A percentile compares a stretch with the other conserved stretches of the same genome.
Evolutionary conservation across 2,329 filamentous ascomycete species (phyloP).

Genomic region (Didymella pomorum): DNA sequence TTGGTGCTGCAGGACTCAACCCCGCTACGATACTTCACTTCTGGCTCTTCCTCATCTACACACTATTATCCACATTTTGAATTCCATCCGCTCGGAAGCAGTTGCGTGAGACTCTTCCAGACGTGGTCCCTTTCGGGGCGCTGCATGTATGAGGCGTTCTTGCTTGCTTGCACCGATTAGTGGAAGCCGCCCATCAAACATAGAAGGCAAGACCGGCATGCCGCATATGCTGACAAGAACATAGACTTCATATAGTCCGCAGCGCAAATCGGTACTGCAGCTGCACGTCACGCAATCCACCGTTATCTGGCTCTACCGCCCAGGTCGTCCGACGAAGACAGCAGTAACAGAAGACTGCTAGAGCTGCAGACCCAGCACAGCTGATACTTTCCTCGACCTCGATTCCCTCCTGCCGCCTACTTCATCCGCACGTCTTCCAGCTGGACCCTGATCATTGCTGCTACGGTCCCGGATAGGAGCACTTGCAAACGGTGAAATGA

Average conservation of each 20-base stretch:
- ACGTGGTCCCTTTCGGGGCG: no score
- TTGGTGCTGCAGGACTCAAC: background rate
- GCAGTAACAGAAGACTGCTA: no score
- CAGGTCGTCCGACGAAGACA: no score
- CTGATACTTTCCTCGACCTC: background rate
- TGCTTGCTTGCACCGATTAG: background rate
- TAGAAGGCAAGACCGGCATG: background rate
- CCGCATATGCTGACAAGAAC: background rate
- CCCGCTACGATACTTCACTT: background rate
- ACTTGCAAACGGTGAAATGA: conserved; percentile 3
- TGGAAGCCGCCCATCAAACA: background rate
- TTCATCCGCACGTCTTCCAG: background rate
- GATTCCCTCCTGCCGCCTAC: background rate
- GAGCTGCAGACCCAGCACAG: background rate
- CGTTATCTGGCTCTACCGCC: background rate
- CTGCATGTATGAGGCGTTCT: background rate
- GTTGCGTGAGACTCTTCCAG: no score
- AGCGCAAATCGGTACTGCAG: background rate
- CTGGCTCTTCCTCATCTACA: background rate
- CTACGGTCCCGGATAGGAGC: background rate
- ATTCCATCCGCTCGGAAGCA: no score
- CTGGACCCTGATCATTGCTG: background rate
- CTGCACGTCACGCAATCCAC: background rate
- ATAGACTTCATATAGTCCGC: no score
- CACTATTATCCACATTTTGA: no score